Percentiles rank a stretch among this genome's conserved stretches.
Conservation (phyloP, 352 stramenopile genomes). For the Phytophthora uliginosa region DNA sequence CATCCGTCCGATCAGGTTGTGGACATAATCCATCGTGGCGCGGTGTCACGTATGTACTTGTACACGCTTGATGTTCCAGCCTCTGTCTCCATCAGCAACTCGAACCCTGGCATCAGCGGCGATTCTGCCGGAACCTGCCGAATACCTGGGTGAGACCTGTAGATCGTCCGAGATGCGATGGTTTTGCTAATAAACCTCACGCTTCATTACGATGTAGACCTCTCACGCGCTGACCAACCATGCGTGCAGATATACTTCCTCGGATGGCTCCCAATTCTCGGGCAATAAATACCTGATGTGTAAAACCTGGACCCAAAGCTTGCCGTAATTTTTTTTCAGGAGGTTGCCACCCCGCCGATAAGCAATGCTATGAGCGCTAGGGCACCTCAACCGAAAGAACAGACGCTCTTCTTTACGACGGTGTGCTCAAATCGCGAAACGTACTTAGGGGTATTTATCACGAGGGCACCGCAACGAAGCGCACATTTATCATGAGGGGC, state of each 20-base stretch:
- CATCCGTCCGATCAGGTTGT: background rate
- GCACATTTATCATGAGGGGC: too few relatives aligned
- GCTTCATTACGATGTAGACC: slow-evolving; percentile 5
- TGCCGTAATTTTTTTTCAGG: too few relatives aligned
- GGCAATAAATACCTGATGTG: background rate
- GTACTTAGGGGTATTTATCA: too few relatives aligned
- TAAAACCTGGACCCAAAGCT: background rate
- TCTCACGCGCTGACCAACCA: slow-evolving; percentile 4
- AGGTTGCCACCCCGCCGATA: too few relatives aligned
- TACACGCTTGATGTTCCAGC: slow-evolving; percentile 9
- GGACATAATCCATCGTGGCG: slow-evolving; percentile 11
- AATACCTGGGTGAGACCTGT: slow-evolving; percentile 28
- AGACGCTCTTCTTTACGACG: too few relatives aligned
- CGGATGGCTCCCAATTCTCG: slow-evolving; percentile 1
- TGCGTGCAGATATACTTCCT: slow-evolving; percentile 19
- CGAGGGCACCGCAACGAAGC: too few relatives aligned
- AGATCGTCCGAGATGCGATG: slow-evolving; percentile 4
- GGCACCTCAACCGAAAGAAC: too few relatives aligned
- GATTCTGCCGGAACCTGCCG: slow-evolving; percentile 9
- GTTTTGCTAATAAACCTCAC: background rate
- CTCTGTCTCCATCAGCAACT: slow-evolving; percentile 12
- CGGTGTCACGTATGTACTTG: slow-evolving; percentile 15
- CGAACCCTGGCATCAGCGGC: slow-evolving; percentile 6
- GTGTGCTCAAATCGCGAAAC: too few relatives aligned
- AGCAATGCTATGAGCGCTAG: too few relatives aligned